phyloP scores from a whole-genome alignment of 768 basidiomycete species.

The Calocybe gangraenosa region DNA sequence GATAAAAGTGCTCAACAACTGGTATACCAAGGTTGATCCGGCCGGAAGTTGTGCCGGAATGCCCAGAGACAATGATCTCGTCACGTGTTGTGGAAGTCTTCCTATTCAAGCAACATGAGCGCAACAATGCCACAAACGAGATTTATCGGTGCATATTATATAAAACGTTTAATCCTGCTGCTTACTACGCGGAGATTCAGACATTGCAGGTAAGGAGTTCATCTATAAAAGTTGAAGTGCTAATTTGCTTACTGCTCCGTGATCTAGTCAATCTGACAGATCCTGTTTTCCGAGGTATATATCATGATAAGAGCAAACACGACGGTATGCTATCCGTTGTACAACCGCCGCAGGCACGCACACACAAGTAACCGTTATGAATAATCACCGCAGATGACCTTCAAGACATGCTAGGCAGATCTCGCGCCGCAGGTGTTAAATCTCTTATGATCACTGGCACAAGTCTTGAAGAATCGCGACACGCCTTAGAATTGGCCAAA shows the following conservation, averaged over 20 bases:
- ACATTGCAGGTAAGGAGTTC: constrained; percentile 2
- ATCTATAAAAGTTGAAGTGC: too few species aligned
- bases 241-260: background rate
- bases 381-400: constrained; percentile 50
- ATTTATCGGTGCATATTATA: constrained; percentile 6
- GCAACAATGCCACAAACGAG: too few species aligned
- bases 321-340: constrained; percentile 29
- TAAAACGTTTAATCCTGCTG: too few species aligned
- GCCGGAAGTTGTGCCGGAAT: background rate
- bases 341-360: background rate
- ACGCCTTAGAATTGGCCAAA: constrained; percentile 58
- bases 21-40: background rate
- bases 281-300: constrained; percentile 49
- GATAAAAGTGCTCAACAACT: background rate
- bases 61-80: background rate
- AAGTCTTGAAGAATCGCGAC: constrained; percentile 56
- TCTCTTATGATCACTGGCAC: constrained; percentile 78
- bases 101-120: too few species aligned
- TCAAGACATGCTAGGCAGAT: constrained; percentile 49
- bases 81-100: too few species aligned
- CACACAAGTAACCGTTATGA: background rate
- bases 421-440: constrained; percentile 55
- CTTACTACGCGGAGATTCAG: background rate
- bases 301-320: constrained; percentile 48
- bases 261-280: constrained; percentile 39